Percentiles rank a stretch among this genome's conserved stretches.
phyloP scores from a whole-genome alignment of 1,139 yeast genomes.

The Protomyces macrosporus region DNA sequence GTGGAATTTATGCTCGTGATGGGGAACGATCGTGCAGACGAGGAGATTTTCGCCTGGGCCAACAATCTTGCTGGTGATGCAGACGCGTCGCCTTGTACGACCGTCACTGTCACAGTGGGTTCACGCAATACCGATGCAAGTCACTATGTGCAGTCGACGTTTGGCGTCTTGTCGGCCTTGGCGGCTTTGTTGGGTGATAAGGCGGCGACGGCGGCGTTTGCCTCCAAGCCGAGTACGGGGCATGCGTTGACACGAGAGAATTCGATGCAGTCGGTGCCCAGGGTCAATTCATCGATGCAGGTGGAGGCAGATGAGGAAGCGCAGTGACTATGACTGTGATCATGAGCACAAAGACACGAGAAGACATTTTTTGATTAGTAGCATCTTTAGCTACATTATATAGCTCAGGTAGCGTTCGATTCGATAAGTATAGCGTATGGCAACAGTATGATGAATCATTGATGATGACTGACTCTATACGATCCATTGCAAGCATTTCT shows the following conservation, averaged over 20 bases:
- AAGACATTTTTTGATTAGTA: too few relatives aligned
- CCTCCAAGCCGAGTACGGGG: background rate
- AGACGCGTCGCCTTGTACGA: background rate
- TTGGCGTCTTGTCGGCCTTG: slow-evolving; percentile 15
- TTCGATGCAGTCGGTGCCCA: background rate
- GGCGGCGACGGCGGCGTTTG: background rate
- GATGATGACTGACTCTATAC: too few relatives aligned
- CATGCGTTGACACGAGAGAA: background rate
- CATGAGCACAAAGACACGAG: too few relatives aligned
- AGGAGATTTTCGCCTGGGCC: slow-evolving; percentile 60
- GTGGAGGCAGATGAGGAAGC: too few relatives aligned
- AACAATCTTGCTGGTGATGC: slow-evolving; percentile 36
- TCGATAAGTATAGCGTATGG: too few relatives aligned
- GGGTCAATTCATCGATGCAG: too few relatives aligned
- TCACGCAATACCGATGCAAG: slow-evolving; percentile 17
- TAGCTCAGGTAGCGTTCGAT: too few relatives aligned
- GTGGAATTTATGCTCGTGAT: slow-evolving; percentile 26
- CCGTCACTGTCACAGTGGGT: slow-evolving; percentile 18
- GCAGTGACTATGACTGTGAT: too few relatives aligned
- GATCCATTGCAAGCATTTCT: too few relatives aligned
- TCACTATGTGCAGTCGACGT: slow-evolving; percentile 18
- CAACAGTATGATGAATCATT: too few relatives aligned
- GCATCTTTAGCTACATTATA: too few relatives aligned
- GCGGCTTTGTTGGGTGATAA: background rate
- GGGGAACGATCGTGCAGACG: slow-evolving; percentile 53